Base-by-base conservation (phyloP, 805 yeast species). In the Metschnikowia drakensbergensis region DNA sequence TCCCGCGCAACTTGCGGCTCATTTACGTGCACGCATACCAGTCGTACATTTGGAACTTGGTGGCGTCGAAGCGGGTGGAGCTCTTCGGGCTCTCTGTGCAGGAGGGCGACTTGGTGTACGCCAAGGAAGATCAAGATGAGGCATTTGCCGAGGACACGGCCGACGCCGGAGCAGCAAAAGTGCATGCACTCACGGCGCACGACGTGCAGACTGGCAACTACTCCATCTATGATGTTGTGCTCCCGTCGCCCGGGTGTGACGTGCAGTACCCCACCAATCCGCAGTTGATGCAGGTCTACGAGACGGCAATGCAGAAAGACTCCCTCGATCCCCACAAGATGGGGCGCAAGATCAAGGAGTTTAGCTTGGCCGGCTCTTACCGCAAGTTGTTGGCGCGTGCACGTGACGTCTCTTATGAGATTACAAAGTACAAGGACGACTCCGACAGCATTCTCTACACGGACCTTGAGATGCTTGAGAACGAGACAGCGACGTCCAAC, bases 21-120 rank as follows among this genome's bases (percentile, higher is more conserved):
- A 92, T 94, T 95, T 94, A 94, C 62, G 96, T 87, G 2, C 99
- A 94, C 67, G 96, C 99, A 3, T 95, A 95, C 65, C 99, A 94
- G 69, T 88, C 97, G 54, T 94, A 84, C 61, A 80, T 94, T 28
- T 95, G 99, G 99, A 95, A 95, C 62, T 64, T 76, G 45, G 95
- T 84, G 32, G 92, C 90, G 0, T 84, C 95, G 45, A 79, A 79
- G 55, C 77, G 99, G 61, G 73, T 89, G 37, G 80, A 80, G 58
- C 62, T 83, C 48, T 85, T 77, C 66, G 97, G 97, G 1, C 62
- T 79, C 52, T 64, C 75, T 27, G 80, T 86, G 32, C 85, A 86
- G 49, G 85, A 72, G 32, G 98, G 98, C 27, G 98, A 91, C 65
- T 72, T 91, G 56, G 89, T 91, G 3, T 52, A 76, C 45, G 75